Base-by-base conservation (phyloP, 192 early-diverging fungal genomes). In the Geranomyces michiganensis region DNA sequence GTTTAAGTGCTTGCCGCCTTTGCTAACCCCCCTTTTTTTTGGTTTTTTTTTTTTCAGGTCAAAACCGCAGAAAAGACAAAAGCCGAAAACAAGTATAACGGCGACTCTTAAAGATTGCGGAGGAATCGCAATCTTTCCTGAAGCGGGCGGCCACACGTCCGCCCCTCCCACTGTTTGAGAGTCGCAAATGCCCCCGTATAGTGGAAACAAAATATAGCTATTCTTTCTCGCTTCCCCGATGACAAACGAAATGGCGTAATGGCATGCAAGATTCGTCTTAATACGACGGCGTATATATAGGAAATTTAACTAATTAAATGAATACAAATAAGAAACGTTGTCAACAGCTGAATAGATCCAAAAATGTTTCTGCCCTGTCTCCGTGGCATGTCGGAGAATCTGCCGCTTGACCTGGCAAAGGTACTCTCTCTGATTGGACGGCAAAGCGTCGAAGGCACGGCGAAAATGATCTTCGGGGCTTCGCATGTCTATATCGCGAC, bases 391-490 rank as follows among this genome's bases (percentile, higher is more conserved):
- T 43, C 61, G 58, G 17, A 78, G 26, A 0, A 78, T 49, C 44
- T 74, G 76, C 19, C 67, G 55, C 32, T 65, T 59, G 61, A 78
- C 33, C 43, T 61, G 60, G 33, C 56, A 62, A 14, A 67, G 53
- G 53, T 76, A 76, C 56, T 80, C 79, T 14, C 74, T 62, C 43
- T 74, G 75, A 27, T 68, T 67, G n/a, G 75, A 68, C 0, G 79
- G 36, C 6, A 70, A 62, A 0, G 51, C 47, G 6, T 80, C 79
- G 32, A 74, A 74, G 36, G 47, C 17, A 21, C 65, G 81, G 30
- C 67, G 29, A 47, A 84, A 80, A 9, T n/a, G 29, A 14, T 84
- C 82, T 70, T 84, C 82, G 36, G 73, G 75, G 6, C 22, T 24
- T 26, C 31, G 31, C 9, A 84, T 51, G 36, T 78, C 75, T 6